These are phyloP conservation scores for Panus rudis DNA, from an alignment of 768 basidiomycete species.

Conservation along the genomic window DNA sequence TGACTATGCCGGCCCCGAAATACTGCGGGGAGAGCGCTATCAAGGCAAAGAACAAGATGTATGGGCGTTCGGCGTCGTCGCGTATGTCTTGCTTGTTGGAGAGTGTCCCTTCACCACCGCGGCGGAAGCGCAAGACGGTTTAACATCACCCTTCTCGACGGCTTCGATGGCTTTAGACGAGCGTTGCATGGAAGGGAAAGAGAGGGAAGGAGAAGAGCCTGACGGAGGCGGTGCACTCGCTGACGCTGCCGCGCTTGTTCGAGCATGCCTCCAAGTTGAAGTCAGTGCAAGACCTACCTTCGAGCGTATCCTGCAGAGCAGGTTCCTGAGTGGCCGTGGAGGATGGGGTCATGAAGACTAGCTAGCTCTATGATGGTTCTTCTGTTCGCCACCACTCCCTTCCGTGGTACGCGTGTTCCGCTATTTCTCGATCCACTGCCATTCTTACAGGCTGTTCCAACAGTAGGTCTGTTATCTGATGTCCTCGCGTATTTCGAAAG, in stretches of 20 bases:
- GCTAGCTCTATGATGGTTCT: too few relatives aligned
- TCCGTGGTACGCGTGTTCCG: too few relatives aligned
- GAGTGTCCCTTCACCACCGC: constrained; percentile 92
- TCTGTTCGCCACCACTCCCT: too few relatives aligned
- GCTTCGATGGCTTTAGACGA: constrained; percentile 75
- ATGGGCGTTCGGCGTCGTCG: constrained; percentile 97
- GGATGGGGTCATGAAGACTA: constrained; percentile 83
- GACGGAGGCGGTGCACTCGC: constrained; percentile 82
- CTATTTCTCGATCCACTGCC: too few relatives aligned
- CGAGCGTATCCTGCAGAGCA: constrained; percentile 69
- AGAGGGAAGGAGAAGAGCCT: constrained; percentile 62
- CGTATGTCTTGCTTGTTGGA: constrained; percentile 87
- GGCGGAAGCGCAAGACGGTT: constrained; percentile 82
- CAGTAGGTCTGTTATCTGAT: too few relatives aligned
- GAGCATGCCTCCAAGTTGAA: constrained; percentile 79
- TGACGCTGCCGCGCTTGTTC: constrained; percentile 80
- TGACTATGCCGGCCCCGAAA: constrained; percentile 96
- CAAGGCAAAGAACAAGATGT: constrained; percentile 96
- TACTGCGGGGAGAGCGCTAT: constrained; percentile 90
- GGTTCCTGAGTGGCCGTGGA: constrained; percentile 69
- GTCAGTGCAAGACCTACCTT: constrained; percentile 77
- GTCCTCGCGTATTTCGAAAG: too few relatives aligned
- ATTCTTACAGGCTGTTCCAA: too few relatives aligned
- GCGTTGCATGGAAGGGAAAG: constrained; percentile 62
- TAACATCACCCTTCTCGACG: constrained; percentile 67